These are phyloP conservation scores for Dryadomyces quercivorus DNA, from an alignment of 2,329 filamentous ascomycete species.

Conservation along the genomic window DNA sequence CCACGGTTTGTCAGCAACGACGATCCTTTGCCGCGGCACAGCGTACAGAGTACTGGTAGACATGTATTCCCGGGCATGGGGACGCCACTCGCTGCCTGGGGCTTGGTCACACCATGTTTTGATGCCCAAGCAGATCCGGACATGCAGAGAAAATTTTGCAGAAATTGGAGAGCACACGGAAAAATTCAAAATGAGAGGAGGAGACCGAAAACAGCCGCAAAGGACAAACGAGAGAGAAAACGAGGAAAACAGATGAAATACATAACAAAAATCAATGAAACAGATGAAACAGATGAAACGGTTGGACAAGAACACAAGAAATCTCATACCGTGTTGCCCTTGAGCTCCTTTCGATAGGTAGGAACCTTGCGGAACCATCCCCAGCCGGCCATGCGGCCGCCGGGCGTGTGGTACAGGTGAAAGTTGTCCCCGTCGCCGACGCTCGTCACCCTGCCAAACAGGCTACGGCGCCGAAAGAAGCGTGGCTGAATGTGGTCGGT, in stretches of 20 bases:
- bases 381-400: slow-evolving; percentile 80
- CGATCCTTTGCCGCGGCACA: too few species aligned
- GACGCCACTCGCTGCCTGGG: background rate
- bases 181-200: too few species aligned
- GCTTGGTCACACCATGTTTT: background rate
- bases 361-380: slow-evolving; percentile 78
- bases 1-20: background rate
- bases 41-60: too few species aligned
- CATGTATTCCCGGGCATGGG: too few species aligned
- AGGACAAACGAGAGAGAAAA: too few species aligned
- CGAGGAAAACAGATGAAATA: background rate
- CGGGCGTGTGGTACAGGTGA: slow-evolving; percentile 85
- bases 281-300: background rate
- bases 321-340: slow-evolving; percentile 60
- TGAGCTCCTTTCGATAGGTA: slow-evolving; percentile 53
- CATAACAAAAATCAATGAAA: background rate
- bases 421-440: slow-evolving; percentile 97
- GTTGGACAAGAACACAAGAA: background rate
- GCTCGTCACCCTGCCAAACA: slow-evolving; percentile 80
- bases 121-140: background rate
- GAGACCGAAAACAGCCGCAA: too few species aligned
- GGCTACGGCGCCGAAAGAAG: slow-evolving; percentile 60
- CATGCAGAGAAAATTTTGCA: too few species aligned
- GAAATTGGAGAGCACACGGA: background rate
- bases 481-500: slow-evolving; percentile 61